Base-by-base conservation (phyloP, 768 basidiomycete species). In the Heimioporus sp. region DNA sequence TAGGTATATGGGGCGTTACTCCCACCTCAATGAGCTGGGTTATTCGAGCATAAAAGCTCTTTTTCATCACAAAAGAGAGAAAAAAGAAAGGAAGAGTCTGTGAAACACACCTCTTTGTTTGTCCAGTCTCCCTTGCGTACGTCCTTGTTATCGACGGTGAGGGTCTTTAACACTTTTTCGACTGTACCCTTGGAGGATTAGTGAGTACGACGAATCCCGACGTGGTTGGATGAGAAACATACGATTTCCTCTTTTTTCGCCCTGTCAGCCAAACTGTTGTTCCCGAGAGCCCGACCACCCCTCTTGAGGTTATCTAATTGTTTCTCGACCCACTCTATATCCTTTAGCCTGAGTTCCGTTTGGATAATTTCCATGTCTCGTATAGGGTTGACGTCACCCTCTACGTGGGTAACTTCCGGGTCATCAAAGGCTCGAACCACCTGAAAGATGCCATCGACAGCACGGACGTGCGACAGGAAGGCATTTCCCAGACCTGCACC, bases 381-480 rank as follows among this genome's bases (percentile, higher is more conserved):
- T 36, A 90, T 56, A 11, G 97, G 97, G 71, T 98, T 80, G 51
- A 99, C 94, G 61, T 98, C 97, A 40, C 97, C 97, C 73, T 98
- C 97, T 56, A 98, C 96, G 71, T 99, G 97, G 60, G 89, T 98
- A 67, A 99, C 94, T 62, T 99, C 97, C n/a, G 94, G 88, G 64
- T 99, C 97, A 65, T 98, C 97, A 67, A 99, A 99, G 6, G 96
- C 94, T 46, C 97, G 90, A 51, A 98, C 86, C 56, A 98, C 87
- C 69, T 98, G 97, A 79, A 98, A 99, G 65, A 99, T 99, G 63
- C 97, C 97, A 67, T 99, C 97, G 54, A 98, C 96, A 10, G 97
- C 92, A 51, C 97, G 89, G 39, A 99, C 95, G 68, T 98, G 93
- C 11, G 94, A 95, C 68, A 99, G 75, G 79, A 99, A 99, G 24